Percentiles rank a stretch among this genome's conserved stretches.
Evolutionary conservation across 129 eudicot genomes (phyloP).

Genomic region (Sambucus nigra): DNA sequence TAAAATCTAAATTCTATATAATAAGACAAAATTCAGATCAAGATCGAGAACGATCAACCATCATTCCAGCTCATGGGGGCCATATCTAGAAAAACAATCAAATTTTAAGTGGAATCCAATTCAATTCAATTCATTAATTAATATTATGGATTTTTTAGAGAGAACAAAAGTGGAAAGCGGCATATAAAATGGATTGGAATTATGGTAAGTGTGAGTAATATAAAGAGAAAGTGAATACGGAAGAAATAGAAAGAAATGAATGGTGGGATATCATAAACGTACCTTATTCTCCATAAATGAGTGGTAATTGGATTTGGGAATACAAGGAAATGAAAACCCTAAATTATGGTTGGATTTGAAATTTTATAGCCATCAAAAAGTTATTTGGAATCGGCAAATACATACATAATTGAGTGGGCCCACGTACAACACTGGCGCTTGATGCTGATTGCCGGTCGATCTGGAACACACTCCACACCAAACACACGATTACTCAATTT

Average conservation of each 20-base stretch:
- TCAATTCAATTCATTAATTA: neutral
- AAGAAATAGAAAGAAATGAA: slow-evolving; percentile 3
- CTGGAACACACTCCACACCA: neutral
- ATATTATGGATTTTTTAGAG: slow-evolving; percentile 5
- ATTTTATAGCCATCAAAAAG: neutral
- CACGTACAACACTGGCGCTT: neutral
- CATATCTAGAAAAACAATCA: slow-evolving; percentile 10
- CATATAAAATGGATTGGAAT: neutral
- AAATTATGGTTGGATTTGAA: neutral
- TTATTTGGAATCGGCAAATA: neutral
- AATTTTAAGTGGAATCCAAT: slow-evolving; percentile 3
- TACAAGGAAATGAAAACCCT: slow-evolving; percentile 18
- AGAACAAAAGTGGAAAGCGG: neutral
- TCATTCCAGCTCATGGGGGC: slow-evolving; percentile 29
- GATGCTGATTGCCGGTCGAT: neutral
- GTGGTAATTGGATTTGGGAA: slow-evolving; percentile 3
- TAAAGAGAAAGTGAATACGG: neutral
- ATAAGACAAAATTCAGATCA: slow-evolving; percentile 27
- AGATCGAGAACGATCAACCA: slow-evolving; percentile 43
- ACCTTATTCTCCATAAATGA: slow-evolving; percentile 24
- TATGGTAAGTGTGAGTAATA: neutral
- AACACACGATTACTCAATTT: neutral
- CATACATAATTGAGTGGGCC: neutral
- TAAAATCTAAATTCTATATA: neutral
- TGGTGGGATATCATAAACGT: slow-evolving; percentile 13